Evolutionary conservation across 495 filamentous ascomycete species (phyloP), one percentile per base, ranked within the genome.

Genomic region (Penicillium cosmopolitanum): DNA sequence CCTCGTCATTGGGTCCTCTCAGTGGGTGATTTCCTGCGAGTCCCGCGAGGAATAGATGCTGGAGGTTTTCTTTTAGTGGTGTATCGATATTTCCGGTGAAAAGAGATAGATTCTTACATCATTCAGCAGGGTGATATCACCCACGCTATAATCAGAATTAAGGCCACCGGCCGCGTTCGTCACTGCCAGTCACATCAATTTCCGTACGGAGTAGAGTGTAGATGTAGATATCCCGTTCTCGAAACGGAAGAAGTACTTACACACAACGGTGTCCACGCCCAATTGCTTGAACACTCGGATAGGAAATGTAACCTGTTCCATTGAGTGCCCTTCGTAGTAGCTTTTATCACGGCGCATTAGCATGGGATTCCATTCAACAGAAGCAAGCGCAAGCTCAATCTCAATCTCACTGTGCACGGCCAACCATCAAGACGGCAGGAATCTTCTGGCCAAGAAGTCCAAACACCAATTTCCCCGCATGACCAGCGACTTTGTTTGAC

Each of bases 111-210:
- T 1, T 55, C 79, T 62, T 76, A 85, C 87, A 77, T 93, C 89
- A 65, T 90, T 87, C 50, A 93, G 63, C 53, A 90, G 66, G 47
- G 90, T 84, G 57, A 93, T 83, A 71, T 93, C 89, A 36, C 89
- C 89, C 51, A 92, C 86, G 9, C 72, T 71, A 71, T 89, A 91
- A 7, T 84, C 79, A 12, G 82, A 75, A 67, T 91, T 90, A 33
- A 93, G 77, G 11, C 86, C 88, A 31, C 89, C 89, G 56, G 89
- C 88, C 44, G 89, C 89, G 70, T 93, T 93, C 13, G 89, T 93
- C 56, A 91, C 84, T 87, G 58, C 38, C 23, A 56, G 12, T 57
- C 48, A 66, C 47, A 64, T 44, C 16, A 44, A 44, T 44, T n/a
- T 44, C 16, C n/a, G 16, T 18, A 3, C 3, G 5, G 12, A 40